Base-by-base conservation (phyloP, 2,329 filamentous ascomycete species). In the Claviceps digitariae region DNA sequence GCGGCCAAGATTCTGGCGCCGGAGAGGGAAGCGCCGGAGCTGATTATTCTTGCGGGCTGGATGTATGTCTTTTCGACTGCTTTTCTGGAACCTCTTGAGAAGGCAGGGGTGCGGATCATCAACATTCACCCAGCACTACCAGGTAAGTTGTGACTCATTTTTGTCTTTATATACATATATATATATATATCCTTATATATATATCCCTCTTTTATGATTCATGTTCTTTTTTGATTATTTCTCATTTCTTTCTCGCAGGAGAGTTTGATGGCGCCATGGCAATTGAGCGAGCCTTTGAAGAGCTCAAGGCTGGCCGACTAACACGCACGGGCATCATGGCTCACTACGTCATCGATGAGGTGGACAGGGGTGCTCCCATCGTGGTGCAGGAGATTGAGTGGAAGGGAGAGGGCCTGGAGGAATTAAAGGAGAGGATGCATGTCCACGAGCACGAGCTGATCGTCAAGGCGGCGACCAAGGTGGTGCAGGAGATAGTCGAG, bases 291-390 rank as follows among this genome's bases (percentile, higher is more conserved):
- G 88, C 90, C 3, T 89, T 82, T 68, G 75, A 79, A 48, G 88
- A 87, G 54, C 90, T 86, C 64, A 68, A 82, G 64, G 71, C 69
- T 2, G 77, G 78, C 6, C 78, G 77, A 57, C 77, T 88, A 10
- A 78, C 83, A 61, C 77, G 76, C 58, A 94, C 90, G 0, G 90
- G 90, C 0, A 83, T 94, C 52, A 95, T 95, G 90, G 82, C 89
- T 17, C 90, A 95, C 70, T 84, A 90, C 68, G 89, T 95, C 48
- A 83, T 87, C 57, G 74, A 72, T 9, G 81, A 91, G 66, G 88
- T 95, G 52, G 90, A 95, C 70, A 78, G 84, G 62, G 90, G 90
- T 2, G 74, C 78, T 57, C 83, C 87, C 10, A 84, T 95, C 60
- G 63, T 58, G 40, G 53, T 54, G 20, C 44, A 58, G 10, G 56